Percentiles rank a stretch among this genome's conserved stretches.
phyloP scores from a whole-genome alignment of 148 eudicot species.

The Rhododendron henanense region DNA sequence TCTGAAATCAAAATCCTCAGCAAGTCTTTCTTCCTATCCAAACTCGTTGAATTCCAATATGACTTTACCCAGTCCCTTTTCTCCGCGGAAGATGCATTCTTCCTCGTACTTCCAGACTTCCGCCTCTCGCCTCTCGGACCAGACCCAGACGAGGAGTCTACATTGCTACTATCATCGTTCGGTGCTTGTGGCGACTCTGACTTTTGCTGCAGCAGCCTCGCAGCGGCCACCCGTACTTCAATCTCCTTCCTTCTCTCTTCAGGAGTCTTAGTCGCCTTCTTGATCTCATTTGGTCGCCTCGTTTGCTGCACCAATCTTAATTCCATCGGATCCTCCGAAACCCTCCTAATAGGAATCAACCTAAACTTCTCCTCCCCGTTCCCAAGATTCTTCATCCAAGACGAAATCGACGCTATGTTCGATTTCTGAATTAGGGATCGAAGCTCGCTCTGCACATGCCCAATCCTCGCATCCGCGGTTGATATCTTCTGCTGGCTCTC shows the following conservation, averaged over 20 bases:
- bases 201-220: slow-evolving; percentile 89
- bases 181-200: slow-evolving; percentile 28
- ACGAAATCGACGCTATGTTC: slow-evolving; percentile 64
- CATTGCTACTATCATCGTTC: slow-evolving; percentile 31
- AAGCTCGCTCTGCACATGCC: slow-evolving; percentile 54
- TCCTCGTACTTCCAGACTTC: slow-evolving; percentile 46
- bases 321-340: slow-evolving; percentile 82
- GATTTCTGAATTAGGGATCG: slow-evolving; percentile 57
- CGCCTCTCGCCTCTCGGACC: slow-evolving; percentile 59
- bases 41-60: slow-evolving; percentile 68
- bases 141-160: slow-evolving; percentile 30
- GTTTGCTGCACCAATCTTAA: slow-evolving; percentile 43
- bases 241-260: slow-evolving; percentile 93
- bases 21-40: slow-evolving; percentile 59
- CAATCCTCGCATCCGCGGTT: slow-evolving; percentile 41
- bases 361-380: slow-evolving; percentile 71
- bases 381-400: slow-evolving; percentile 81
- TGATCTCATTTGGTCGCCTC: slow-evolving; percentile 72
- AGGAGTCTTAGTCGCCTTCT: slow-evolving; percentile 77
- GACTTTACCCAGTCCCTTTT: slow-evolving; percentile 68
- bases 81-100: slow-evolving; percentile 55
- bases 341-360: slow-evolving; percentile 57
- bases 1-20: slow-evolving; percentile 53
- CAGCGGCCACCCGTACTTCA: slow-evolving; percentile 91
- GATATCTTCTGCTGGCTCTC: slow-evolving; percentile 48